Evolutionary conservation across 441 rosid genomes (phyloP).

Genomic region (Pelargonium exstipulatum): DNA sequence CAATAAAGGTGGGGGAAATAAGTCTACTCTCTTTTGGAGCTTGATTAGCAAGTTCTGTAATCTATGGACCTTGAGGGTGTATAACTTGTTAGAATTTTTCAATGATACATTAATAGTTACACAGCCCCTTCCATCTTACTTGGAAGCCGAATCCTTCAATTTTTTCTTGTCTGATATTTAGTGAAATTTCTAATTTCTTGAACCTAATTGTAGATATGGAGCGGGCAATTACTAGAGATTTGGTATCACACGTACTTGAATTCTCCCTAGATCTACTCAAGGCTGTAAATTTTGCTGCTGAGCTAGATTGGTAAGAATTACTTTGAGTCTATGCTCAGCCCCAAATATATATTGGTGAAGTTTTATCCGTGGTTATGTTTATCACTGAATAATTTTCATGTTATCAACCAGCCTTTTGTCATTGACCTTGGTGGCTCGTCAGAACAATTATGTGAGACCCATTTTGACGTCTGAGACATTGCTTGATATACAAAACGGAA

Average conservation of each 20-base stretch:
- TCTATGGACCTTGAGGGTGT: conserved; percentile 1
- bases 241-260: conserved; percentile 63
- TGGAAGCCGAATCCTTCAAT: conserved; percentile 5
- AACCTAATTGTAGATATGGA: conserved; percentile 66
- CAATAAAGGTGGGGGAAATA: conserved; percentile 5
- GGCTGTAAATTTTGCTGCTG: conserved; percentile 83
- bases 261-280: conserved; percentile 66
- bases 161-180: neutral
- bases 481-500: conserved; percentile 80
- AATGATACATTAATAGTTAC: neutral
- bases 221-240: conserved; percentile 79
- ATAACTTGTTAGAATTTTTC: conserved; percentile 8
- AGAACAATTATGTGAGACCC: conserved; percentile 86
- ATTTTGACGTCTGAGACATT: conserved; percentile 58
- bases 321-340: neutral
- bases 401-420: conserved; percentile 61
- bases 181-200: conserved; percentile 13
- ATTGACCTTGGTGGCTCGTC: conserved; percentile 79
- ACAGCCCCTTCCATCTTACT: conserved; percentile 8
- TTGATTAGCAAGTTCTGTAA: conserved; percentile 5
- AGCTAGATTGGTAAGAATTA: conserved; percentile 83
- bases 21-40: conserved; percentile 7
- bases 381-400: conserved; percentile 21
- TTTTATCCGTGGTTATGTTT: conserved; percentile 2
- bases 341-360: neutral